Base-by-base conservation (phyloP, 2,329 filamentous ascomycete genomes). In the Mycosphaerella arachidis region DNA sequence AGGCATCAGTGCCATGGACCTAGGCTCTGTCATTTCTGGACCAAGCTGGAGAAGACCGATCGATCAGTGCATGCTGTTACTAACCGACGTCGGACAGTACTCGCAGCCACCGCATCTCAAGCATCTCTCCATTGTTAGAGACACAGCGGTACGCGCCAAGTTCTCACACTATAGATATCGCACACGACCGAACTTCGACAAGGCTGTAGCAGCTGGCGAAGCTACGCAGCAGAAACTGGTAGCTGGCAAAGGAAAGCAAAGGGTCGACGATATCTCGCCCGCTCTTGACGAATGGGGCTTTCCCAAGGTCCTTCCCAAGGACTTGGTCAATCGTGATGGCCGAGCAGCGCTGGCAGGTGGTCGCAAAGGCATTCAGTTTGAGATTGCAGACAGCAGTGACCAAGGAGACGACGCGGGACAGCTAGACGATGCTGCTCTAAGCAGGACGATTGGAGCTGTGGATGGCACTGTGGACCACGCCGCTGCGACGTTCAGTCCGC, bases 101-200 rank as follows among this genome's bases (percentile, higher is more conserved):
- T 82, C 81, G n/a, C 85, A 87, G 65, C 84, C 84, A 27, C 71
- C 74, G 3, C 79, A 85, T 68, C 74, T 86, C 24, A 79, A 81
- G 18, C 83, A 86, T 66, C 71, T 85, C 16, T 77, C 81, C 10
- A 74, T 87, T 31, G 77, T 86, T 35, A 75, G 83, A 61, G 83
- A 86, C 57, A 81, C 78, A 6, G 74, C 76, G 2, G 75, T 82
- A 13, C 75, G 75, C 13, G 73, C 76, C 12, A 81, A 80, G 18
- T 71, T 74, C 31, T 74, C 76, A 12, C 79, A 82, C 60, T 86
- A 83, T 69, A 70, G 82, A 8, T 84, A 86, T 63, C 83, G 83
- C 55, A 81, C 82, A 0, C 75, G 78, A 45, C 70, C 68, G 1
- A 80, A 82, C 56, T 86, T 85, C 56, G 72, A 79, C 18, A 76